Evolutionary conservation across 805 yeast species (phyloP), one percentile per base, ranked within the genome.

Genomic region (Cyberlindnera mississippiensis): DNA sequence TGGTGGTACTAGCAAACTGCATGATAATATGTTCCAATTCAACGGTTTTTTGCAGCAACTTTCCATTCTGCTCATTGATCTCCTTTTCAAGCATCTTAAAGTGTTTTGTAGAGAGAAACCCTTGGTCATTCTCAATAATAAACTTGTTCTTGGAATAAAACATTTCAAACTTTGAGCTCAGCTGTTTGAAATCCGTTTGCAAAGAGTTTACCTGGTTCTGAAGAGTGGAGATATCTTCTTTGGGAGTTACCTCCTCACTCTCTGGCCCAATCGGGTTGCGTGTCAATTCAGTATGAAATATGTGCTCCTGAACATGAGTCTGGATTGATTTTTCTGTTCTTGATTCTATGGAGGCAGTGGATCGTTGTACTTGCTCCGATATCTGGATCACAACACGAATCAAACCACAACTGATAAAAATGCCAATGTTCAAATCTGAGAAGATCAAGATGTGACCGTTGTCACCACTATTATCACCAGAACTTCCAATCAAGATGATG

Each of bases 391-490:
- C 31, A 6, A 62, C 41, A 38, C 67, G 51, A 11, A 64, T 51
- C 8, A 56, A 19, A 6, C 63, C 63, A 66, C 67, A 64, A 14
- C 60, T 49, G n/a, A 59, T 54, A 42, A 66, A 67, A 9, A 69
- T 45, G 2, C 55, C 53, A 37, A 69, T 59, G 42, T 68, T 68
- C 34, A 68, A 53, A 45, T 67, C 63, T 19, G 60, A 63, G 36
- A 69, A 66, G 6, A 67, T 61, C 11, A 60, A 43, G 29, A 8
- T 24, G 27, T 11, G 8, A 12, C 52, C 44, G 50, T 32, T 65
- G 34, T 11, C 57, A 18, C 40, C 60, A 24, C 22, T 24, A 6
- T 17, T 14, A 18, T 22, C 40, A 5, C 28, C 35, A 6, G 27
- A n/a, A 9, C 28, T 19, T 18, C 61, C 67, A 4, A 61, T 57